These are phyloP conservation scores for Microglena sp. DNA, from an alignment of 139 green algal genomes.

Conservation along the genomic window DNA sequence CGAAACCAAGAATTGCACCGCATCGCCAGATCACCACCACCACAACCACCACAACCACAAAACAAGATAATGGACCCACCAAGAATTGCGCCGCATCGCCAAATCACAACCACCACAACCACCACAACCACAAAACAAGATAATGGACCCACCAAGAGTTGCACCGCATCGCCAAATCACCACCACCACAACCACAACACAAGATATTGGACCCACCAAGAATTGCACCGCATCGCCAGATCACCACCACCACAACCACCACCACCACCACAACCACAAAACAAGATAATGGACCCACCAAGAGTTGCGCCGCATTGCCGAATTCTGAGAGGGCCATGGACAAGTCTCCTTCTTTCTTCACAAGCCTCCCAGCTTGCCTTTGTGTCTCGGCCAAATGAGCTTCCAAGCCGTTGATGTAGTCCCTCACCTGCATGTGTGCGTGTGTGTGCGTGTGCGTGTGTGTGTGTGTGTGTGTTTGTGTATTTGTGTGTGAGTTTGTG, in stretches of 20 bases:
- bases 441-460: not conserved
- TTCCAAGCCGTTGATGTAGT: conserved; percentile 79
- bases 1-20: no score
- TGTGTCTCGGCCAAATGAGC: conserved; percentile 72
- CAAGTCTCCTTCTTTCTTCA: conserved; percentile 62
- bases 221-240: not conserved
- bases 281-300: no score
- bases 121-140: no score
- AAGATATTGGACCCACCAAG: no score
- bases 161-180: no score
- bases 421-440: conserved; percentile 28
- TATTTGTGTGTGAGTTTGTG: not conserved
- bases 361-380: conserved; percentile 54
- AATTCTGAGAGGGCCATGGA: conserved; percentile 65
- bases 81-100: no score
- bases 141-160: no score
- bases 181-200: no score
- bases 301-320: conserved; percentile 36
- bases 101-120: no score
- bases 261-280: not conserved
- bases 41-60: no score
- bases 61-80: no score
- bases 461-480: conserved; percentile 1
- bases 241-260: not conserved
- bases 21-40: no score